Conservation (phyloP, 2,329 filamentous ascomycete genomes). For the Colletotrichum sp. region DNA sequence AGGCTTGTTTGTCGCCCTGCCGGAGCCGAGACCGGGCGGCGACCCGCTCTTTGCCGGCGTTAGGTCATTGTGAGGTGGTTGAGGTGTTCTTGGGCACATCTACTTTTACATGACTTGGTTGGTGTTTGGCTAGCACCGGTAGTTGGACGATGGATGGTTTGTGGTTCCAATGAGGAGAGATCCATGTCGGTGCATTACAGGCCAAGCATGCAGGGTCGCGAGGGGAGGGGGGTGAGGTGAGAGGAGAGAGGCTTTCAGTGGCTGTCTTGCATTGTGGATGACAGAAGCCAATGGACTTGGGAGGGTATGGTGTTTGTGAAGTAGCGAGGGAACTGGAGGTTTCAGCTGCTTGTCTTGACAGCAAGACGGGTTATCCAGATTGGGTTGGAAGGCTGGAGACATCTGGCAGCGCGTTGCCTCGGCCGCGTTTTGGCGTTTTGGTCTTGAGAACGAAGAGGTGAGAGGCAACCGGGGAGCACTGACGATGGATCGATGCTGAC, state of each 20-base stretch:
- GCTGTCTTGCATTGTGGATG: not conserved
- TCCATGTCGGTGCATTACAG: not conserved
- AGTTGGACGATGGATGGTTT: not conserved
- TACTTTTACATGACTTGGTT: not conserved
- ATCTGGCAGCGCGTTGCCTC: not conserved
- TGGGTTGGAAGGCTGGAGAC: not conserved
- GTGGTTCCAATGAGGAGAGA: not conserved
- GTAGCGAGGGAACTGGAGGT: not conserved
- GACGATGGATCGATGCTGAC: not conserved
- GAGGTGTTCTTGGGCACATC: not conserved
- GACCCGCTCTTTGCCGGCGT: conserved; percentile 14
- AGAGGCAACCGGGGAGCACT: not conserved
- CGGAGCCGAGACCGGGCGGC: conserved; percentile 9
- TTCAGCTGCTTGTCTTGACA: not conserved
- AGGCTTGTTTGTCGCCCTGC: not conserved
- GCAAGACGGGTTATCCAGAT: not conserved
- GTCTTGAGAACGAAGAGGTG: not conserved
- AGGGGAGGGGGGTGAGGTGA: not conserved
- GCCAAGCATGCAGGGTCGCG: conserved; percentile 14
- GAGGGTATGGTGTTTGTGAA: not conserved
- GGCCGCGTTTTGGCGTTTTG: not conserved
- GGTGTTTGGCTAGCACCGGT: not conserved
- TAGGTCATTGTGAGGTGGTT: not conserved
- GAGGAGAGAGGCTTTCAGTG: not conserved
- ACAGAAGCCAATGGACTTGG: not conserved